These are phyloP conservation scores for Ananas comosus DNA, from an alignment of 176 grass and related monocot species.

Conservation along the genomic window DNA sequence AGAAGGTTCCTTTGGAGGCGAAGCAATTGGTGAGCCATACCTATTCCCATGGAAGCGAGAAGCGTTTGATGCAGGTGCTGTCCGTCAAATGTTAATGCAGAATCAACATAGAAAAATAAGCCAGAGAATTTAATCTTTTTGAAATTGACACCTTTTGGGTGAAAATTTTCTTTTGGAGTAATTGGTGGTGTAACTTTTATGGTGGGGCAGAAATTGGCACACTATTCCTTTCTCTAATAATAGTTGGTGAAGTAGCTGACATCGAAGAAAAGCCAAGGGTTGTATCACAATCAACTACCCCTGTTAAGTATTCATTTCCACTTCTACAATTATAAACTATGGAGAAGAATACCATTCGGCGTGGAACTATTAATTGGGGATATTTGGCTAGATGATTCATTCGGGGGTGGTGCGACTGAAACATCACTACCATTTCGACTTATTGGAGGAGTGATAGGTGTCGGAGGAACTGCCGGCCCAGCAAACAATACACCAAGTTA, in stretches of 20 bases:
- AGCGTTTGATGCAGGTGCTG: conserved; percentile 21
- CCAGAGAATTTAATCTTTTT: conserved; percentile 4
- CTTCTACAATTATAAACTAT: neutral
- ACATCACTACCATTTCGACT: neutral
- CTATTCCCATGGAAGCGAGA: conserved; percentile 21
- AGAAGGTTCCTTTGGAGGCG: conserved; percentile 23
- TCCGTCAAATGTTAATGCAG: conserved; percentile 16
- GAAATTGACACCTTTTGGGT: conserved; percentile 34
- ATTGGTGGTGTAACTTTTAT: conserved; percentile 13
- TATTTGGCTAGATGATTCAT: neutral
- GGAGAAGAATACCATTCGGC: neutral
- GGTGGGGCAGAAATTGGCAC: conserved; percentile 26
- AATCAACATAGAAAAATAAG: conserved; percentile 20
- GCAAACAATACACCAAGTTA: conserved; percentile 19
- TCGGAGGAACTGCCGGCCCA: conserved; percentile 22
- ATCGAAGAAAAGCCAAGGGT: conserved; percentile 8
- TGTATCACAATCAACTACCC: neutral
- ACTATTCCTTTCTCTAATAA: conserved; percentile 22
- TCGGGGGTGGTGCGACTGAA: neutral
- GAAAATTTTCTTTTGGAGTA: conserved; percentile 13
- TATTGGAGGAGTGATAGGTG: conserved; percentile 8
- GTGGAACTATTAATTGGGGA: neutral
- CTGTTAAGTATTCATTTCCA: neutral
- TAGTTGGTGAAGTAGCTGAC: conserved; percentile 4
- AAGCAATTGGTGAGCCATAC: conserved; percentile 22